These are phyloP conservation scores for Cyanidiococcus yangmingshanensis DNA, from an alignment of 23 red algal genomes.

Conservation along the genomic window DNA sequence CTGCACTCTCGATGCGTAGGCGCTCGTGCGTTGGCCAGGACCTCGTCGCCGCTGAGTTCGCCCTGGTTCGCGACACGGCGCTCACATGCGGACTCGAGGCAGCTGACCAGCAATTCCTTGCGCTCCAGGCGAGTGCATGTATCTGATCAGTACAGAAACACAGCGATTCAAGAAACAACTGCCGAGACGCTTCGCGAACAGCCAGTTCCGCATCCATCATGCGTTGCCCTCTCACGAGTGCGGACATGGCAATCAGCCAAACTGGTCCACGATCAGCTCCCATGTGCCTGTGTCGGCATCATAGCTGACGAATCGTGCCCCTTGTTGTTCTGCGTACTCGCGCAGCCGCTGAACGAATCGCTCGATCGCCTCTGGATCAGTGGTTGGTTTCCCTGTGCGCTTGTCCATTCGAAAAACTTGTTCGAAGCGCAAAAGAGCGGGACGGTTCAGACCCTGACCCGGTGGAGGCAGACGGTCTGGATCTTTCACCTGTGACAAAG, in stretches of 20 bases:
- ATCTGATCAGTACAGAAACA: background rate
- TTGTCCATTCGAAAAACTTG: conserved; percentile 13
- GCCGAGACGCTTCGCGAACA: no score
- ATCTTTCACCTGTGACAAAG: background rate
- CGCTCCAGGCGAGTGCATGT: background rate
- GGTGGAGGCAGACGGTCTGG: background rate
- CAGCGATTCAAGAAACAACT: no score
- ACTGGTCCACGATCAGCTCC: conserved; percentile 3
- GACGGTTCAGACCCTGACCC: conserved; percentile 12
- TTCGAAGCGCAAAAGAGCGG: background rate
- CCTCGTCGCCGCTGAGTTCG: no score
- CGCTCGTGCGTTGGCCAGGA: no score
- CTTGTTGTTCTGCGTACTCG: background rate
- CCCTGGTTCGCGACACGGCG: no score
- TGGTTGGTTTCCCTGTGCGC: background rate
- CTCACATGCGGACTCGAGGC: no score
- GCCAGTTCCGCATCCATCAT: no score
- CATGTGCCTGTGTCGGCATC: conserved; percentile 8
- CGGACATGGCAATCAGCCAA: no score
- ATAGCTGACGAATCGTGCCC: background rate
- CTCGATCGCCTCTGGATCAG: background rate
- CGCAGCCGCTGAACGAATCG: background rate
- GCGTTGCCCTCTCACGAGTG: no score
- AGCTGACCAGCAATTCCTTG: background rate
- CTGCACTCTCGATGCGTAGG: no score